Evolutionary conservation across 257 asterid species (phyloP), one percentile per base, ranked within the genome.

Genomic region (Rubia yunnanensis): DNA sequence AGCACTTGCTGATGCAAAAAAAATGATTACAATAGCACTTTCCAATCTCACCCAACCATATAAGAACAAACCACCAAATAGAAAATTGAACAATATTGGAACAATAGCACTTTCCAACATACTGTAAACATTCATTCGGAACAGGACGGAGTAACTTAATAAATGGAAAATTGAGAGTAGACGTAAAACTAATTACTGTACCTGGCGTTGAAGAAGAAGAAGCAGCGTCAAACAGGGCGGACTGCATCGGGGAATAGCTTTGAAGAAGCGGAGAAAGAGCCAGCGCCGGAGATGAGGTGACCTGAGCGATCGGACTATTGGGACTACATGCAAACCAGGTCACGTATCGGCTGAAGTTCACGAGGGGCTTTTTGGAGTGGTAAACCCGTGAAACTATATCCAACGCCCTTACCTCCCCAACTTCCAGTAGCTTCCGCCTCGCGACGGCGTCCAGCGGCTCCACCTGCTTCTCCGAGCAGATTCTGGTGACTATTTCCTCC

Each of bases 381-480:
- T 62, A 62, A 11, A 62, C 38, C 34, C 34, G 26, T 7, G 0
- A 22, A 27, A 82, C 78, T 2, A 82, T 9, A 2, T 64, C 36
- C 0, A 78, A 0, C 0, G 91, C 64, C 39, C 67, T 72, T 4
- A 54, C 66, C 55, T 78, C 88, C 7, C 88, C 88, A 3, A 80
- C 70, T 10, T 64, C 59, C 0, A 54, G 66, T 9, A 85, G 77
- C 62, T 65, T 60, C 46, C 18, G 66, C 17, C 86, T 68, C 0
- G 77, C 72, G n/a, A 20, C 26, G 4, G 23, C 39, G 24, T 63
- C 69, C 9, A 74, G 69, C 0, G 71, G 69, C 3, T 55, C 66
- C 56, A 74, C 77, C 14, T 53, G 3, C 60, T 78, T 76, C 4
- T 70, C 70, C 27, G 5, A 4, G 67, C 85, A 67, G 34, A 84